Conservation (phyloP, 2,329 filamentous ascomycete species). For the Arthrobotrys musiformis region DNA sequence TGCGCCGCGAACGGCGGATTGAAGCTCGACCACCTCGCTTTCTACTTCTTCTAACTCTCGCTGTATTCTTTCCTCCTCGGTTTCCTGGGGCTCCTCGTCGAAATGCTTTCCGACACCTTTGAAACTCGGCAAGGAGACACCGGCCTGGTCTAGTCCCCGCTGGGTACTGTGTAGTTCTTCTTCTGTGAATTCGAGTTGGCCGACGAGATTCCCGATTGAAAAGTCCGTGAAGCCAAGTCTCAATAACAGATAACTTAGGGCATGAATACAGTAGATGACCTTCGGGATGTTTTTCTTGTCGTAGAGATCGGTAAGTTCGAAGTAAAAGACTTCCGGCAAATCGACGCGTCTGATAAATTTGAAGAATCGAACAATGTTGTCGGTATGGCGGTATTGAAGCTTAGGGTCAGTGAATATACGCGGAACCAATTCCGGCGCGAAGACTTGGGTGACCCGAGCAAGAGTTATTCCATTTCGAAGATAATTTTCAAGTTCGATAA, state of each 20-base stretch:
- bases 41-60: constrained; percentile 84
- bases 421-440: constrained; percentile 79
- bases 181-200: constrained; percentile 95
- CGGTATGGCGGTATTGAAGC: constrained; percentile 92
- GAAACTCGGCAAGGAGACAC: constrained; percentile 96
- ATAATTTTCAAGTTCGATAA: constrained; percentile 92
- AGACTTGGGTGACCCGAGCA: constrained; percentile 89
- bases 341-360: constrained; percentile 90
- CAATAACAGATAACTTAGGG: constrained; percentile 95
- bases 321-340: constrained; percentile 91
- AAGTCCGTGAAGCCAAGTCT: constrained; percentile 95
- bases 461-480: constrained; percentile 91
- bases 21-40: constrained; percentile 77
- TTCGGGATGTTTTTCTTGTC: constrained; percentile 99
- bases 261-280: constrained; percentile 98
- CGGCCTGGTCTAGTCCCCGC: constrained; percentile 94
- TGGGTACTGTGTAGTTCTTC: constrained; percentile 97
- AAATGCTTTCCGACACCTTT: constrained; percentile 97
- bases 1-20: constrained; percentile 86
- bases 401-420: constrained; percentile 87
- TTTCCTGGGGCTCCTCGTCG: constrained; percentile 79
- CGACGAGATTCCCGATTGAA: constrained; percentile 94
- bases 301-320: constrained; percentile 96
- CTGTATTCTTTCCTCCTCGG: constrained; percentile 87
- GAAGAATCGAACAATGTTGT: constrained; percentile 98